Evolutionary conservation across 495 filamentous ascomycete genomes (phyloP), one percentile per base, ranked within the genome.

Genomic region (Cercophora scortea): DNA sequence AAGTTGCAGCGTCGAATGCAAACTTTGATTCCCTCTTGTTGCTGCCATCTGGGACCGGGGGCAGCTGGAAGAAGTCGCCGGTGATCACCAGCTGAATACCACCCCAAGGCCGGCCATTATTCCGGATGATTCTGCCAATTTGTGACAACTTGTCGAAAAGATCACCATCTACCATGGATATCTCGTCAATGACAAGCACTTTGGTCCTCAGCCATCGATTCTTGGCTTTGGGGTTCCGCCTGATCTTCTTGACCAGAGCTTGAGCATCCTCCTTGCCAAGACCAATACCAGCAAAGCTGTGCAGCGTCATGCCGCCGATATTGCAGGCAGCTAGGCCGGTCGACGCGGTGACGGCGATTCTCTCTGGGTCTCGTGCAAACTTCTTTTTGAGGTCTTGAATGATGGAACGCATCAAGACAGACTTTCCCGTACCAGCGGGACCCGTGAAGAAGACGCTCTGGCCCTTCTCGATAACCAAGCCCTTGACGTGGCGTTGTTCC

Each of bases 361-460:
- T 76, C 59, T 96, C 93, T 0, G 83, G 80, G 53, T 95, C 87
- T 15, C 76, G 73, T 13, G 62, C 72, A 65, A 85, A 85, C 62
- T 90, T 96, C 43, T 78, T 77, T 32, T 85, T 90, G 42, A 97
- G 71, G 7, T 85, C 79, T 12, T 79, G 66, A 60, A 98, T 96
- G 52, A 95, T 93, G 54, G 93, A 82, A 52, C 93, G 80, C 76
- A 98, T 86, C 45, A 98, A 73, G 3, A 97, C 93, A 0, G 93
- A 98, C 71, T 98, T 98, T 55, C 93, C 93, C 17, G 93, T 98
- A 65, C 93, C 93, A 51, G 93, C 93, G 41, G 93, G 95, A 51
- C 93, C 93, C 2, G 93, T 98, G 69, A 97, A 98, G 75, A 98
- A 98, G 4, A 96, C 91, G 58, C 93, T 96, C 61, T 90, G 87